Evolutionary conservation across 768 basidiomycete species (phyloP), one percentile per base, ranked within the genome.

Genomic region (Lentinula sp.): DNA sequence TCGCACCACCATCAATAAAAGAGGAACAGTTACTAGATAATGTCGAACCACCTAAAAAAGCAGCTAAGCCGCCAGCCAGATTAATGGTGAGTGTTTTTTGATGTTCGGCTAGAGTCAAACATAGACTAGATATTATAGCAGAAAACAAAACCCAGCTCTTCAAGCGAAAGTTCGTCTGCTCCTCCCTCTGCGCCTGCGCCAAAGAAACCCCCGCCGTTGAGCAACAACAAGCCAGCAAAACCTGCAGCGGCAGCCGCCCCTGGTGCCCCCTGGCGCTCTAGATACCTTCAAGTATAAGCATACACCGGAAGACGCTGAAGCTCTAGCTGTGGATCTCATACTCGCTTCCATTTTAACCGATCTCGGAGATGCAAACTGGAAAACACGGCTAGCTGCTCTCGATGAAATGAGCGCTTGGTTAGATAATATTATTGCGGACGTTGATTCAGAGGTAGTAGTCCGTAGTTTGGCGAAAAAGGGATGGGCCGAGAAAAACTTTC

Each of bases 401-500:
- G 95, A 97, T 59, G 91, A 90, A 69, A 82, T 98, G 85, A 78
- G 81, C 1, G 73, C 77, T 4, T 98, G 97, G 96, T 74, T 94
- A 4, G 87, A 93, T 61, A 81, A 78, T 0, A 79, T 81, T 32
- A 80, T 85, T 11, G 79, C 82, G 37, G 77, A 79, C 0, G 74
- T 91, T 1, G 96, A 99, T 65, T 86, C 89, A 11, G 97, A 99
- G 72, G 85, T 99, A 4, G 68, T 99, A 40, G 84, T 98, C 18
- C 82, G 96, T 31, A 87, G 90, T 65, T 74, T 98, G 62, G 87
- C 84, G 3, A 98, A 96, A 79, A 93, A 91, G 64, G 94, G 95
- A 2, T 98, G 94, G 95, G 83, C 80, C n/a, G 97, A 99, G 76
- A 98, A 97, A 79, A 99, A 98, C 68, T 99, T 99, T 66, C 96